A percentile compares a stretch with the other conserved stretches of the same genome.
These are phyloP conservation scores for Dactylella cylindrospora DNA, from an alignment of 2,329 filamentous ascomycete species.

Conservation along the genomic window DNA sequence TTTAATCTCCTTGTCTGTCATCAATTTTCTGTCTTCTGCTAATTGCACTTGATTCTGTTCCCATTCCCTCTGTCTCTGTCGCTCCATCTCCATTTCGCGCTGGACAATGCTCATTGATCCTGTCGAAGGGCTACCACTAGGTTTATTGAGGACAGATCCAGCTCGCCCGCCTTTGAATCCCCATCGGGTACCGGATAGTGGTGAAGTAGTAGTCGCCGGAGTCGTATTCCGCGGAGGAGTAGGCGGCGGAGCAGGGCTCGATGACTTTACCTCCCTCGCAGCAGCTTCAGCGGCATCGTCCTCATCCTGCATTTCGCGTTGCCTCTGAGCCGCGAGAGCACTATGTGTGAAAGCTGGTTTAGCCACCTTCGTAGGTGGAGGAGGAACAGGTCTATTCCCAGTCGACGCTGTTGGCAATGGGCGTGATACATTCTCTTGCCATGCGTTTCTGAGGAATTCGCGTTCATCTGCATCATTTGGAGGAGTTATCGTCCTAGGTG, in stretches of 20 bases:
- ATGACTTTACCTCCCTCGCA: neutral
- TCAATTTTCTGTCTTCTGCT: slow-evolving; percentile 36
- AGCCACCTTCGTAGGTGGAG: neutral
- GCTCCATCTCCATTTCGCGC: slow-evolving; percentile 77
- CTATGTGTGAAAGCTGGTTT: slow-evolving; percentile 30
- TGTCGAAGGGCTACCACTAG: too few species aligned
- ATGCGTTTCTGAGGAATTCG: slow-evolving; percentile 22
- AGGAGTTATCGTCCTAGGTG: slow-evolving; percentile 21
- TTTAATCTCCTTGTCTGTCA: slow-evolving; percentile 55
- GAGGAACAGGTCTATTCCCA: slow-evolving; percentile 19
- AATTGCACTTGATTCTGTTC: slow-evolving; percentile 66
- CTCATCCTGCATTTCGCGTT: slow-evolving; percentile 41
- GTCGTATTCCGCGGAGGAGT: slow-evolving; percentile 30
- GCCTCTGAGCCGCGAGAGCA: slow-evolving; percentile 33
- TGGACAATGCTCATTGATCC: slow-evolving; percentile 56
- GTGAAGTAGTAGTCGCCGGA: slow-evolving; percentile 19
- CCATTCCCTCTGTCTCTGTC: slow-evolving; percentile 76
- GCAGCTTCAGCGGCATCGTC: slow-evolving; percentile 24
- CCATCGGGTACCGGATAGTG: slow-evolving; percentile 32
- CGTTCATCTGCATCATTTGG: slow-evolving; percentile 26
- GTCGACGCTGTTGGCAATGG: too few species aligned
- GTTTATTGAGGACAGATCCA: neutral
- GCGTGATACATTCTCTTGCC: slow-evolving; percentile 38
- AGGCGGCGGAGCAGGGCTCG: slow-evolving; percentile 23
- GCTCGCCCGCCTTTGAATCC: slow-evolving; percentile 28